Conservation (phyloP, 73 alveolate species). For the Effrenium voratum region DNA sequence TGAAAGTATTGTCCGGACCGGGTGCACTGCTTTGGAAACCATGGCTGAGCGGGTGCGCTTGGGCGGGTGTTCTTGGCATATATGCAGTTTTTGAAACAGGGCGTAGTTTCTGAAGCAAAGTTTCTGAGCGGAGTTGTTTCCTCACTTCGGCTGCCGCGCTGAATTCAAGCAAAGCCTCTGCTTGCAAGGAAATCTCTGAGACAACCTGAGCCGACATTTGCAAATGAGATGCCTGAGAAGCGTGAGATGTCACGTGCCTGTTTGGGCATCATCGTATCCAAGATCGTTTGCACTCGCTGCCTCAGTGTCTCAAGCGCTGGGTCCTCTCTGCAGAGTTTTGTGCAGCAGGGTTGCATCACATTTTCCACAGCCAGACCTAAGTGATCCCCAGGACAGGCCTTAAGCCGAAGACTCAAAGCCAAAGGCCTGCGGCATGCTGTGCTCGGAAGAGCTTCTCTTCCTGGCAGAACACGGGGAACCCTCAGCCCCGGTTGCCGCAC, state of each 20-base stretch:
- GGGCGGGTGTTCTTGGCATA: no score
- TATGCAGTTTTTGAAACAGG: no score
- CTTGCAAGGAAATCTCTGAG: constrained; percentile 47
- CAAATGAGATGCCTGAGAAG: not conserved
- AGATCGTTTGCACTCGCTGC: constrained; percentile 50
- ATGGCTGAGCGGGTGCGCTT: no score
- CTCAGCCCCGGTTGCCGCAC: not conserved
- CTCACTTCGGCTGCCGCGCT: no score
- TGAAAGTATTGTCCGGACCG: no score
- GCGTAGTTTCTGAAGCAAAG: no score
- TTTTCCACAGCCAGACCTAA: constrained; percentile 9
- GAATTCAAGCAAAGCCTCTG: not conserved
- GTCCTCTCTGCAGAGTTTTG: no score
- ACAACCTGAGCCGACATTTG: constrained; percentile 27
- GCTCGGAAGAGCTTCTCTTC: constrained; percentile 74
- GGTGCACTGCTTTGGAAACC: no score
- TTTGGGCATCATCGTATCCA: constrained; percentile 83
- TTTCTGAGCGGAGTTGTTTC: not conserved
- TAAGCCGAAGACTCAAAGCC: no score
- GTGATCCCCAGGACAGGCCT: no score
- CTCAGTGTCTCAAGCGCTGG: not conserved
- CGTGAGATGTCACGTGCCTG: constrained; percentile 46
- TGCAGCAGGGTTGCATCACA: not conserved
- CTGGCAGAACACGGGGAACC: not conserved
- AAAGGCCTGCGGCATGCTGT: constrained; percentile 32